These are phyloP conservation scores for Aspergillus viridinutans DNA, from an alignment of 2,329 filamentous ascomycete species.

Conservation along the genomic window DNA sequence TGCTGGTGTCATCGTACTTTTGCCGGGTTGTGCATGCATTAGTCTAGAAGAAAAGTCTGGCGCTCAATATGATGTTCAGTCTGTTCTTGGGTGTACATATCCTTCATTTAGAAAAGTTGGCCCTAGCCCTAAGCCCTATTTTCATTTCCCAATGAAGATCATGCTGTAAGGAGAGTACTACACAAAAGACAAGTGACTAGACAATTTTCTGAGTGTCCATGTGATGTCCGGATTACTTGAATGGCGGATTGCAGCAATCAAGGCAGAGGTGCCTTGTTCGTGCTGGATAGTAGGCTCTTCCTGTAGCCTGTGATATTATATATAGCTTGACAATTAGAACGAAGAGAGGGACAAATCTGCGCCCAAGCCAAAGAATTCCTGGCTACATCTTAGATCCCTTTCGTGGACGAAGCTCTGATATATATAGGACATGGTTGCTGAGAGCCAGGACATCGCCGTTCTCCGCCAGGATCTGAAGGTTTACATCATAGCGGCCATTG, in stretches of 20 bases:
- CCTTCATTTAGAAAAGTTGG: background rate
- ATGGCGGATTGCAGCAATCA: background rate
- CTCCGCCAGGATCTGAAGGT: slow-evolving; percentile 15
- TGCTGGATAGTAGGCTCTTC: background rate
- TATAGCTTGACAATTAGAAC: background rate
- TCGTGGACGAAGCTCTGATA: slow-evolving; percentile 8
- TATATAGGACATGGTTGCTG: slow-evolving; percentile 19
- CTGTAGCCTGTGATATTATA: background rate
- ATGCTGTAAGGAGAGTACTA: background rate
- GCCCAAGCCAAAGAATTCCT: background rate
- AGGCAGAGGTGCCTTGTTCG: background rate
- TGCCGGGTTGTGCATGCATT: background rate
- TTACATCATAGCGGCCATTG: slow-evolving; percentile 18
- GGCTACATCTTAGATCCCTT: slow-evolving; percentile 4
- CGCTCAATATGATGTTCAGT: background rate
- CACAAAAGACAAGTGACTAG: background rate
- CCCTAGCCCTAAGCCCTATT: slow-evolving; percentile 13
- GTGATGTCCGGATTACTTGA: too few relatives aligned
- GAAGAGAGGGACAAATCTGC: background rate
- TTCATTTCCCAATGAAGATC: background rate
- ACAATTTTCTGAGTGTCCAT: too few relatives aligned
- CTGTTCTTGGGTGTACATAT: background rate
- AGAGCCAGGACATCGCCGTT: slow-evolving; percentile 14
- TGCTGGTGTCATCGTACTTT: background rate
- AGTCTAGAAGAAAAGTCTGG: background rate